Evolutionary conservation across 176 grass and related monocot genomes (phyloP).

Genomic region (Poa annua): DNA sequence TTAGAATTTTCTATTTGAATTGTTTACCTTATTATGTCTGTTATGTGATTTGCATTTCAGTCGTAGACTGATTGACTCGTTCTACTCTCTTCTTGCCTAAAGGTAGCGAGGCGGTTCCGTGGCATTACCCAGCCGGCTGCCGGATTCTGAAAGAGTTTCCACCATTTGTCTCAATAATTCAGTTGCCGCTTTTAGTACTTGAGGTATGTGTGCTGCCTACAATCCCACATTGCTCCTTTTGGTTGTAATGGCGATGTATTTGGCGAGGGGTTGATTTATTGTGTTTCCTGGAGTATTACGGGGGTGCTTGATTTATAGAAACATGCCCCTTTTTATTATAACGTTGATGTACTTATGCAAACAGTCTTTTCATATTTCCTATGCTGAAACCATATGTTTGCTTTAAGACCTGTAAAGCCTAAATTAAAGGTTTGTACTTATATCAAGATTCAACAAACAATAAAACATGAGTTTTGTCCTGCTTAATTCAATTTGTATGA

Average conservation of each 20-base stretch:
- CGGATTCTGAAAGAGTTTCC: constrained; percentile 4
- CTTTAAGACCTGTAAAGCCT: neutral
- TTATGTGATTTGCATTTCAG: neutral
- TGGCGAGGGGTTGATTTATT: neutral
- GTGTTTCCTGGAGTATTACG: neutral
- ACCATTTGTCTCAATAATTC: constrained; percentile 14
- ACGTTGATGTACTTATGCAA: neutral
- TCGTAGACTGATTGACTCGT: neutral
- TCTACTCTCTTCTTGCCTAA: neutral
- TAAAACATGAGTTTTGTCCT: neutral
- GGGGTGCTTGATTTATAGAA: neutral
- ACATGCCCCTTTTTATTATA: neutral
- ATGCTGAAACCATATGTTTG: neutral
- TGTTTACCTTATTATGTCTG: neutral
- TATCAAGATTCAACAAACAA: neutral
- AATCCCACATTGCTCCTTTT: neutral
- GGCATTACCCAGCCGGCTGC: neutral
- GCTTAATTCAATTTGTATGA: neutral
- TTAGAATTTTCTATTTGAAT: neutral
- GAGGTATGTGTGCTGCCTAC: constrained; percentile 20
- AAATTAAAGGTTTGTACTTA: neutral
- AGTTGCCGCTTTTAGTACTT: neutral
- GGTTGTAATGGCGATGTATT: neutral
- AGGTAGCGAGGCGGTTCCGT: neutral
- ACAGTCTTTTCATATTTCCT: neutral